phyloP scores from a whole-genome alignment of 805 yeast genomes.

The Pichia cephalocereana region DNA sequence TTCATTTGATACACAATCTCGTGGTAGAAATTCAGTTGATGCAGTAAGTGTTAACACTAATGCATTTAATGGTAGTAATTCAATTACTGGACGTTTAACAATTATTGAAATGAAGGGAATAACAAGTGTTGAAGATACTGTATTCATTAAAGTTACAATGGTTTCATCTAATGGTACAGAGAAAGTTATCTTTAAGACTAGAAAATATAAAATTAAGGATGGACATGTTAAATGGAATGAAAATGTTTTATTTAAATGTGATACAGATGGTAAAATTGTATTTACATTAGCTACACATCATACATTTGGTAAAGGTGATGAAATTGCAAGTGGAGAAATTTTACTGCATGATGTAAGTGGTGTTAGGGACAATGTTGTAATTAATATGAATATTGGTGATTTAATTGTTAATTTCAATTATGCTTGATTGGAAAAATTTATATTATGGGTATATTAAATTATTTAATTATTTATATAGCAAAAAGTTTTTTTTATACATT shows the following conservation, averaged over 20 bases:
- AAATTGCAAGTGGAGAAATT: conserved; percentile 51
- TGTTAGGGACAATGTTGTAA: conserved; percentile 31
- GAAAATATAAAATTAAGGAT: conserved; percentile 37
- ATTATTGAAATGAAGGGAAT: conserved; percentile 30
- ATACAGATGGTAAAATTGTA: conserved; percentile 48
- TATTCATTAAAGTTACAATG: conserved; percentile 46
- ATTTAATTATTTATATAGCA: background rate
- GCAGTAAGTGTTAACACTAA: conserved; percentile 26
- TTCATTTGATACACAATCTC: background rate
- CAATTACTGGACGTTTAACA: conserved; percentile 46
- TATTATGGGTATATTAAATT: background rate
- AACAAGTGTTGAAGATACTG: conserved; percentile 11
- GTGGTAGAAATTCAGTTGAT: conserved; percentile 10
- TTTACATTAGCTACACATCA: conserved; percentile 61
- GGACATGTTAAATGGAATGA: conserved; percentile 53
- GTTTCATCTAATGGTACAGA: conserved; percentile 28
- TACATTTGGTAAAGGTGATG: conserved; percentile 60
- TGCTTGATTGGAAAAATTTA: background rate
- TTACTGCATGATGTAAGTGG: conserved; percentile 42
- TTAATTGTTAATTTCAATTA: conserved; percentile 35
- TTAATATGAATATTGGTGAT: conserved; percentile 22
- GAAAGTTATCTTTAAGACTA: conserved; percentile 59
- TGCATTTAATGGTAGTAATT: conserved; percentile 14
- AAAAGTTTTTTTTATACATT: background rate
- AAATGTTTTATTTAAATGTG: conserved; percentile 55